Conservation (phyloP, 768 basidiomycete species). For the Postia placenta region DNA sequence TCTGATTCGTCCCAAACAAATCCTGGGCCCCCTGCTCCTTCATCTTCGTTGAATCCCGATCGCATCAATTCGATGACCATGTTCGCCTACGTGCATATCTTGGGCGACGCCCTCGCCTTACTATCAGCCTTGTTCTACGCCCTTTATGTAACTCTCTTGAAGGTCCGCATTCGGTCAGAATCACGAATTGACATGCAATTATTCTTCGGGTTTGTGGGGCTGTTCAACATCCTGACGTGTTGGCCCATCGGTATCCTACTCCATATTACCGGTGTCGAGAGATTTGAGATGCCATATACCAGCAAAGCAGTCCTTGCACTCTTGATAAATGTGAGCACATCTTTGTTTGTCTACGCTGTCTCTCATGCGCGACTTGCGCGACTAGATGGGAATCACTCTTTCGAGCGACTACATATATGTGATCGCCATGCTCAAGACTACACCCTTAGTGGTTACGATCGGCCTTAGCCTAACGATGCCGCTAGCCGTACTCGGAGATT, state of each 20-base stretch:
- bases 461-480: conserved; percentile 94
- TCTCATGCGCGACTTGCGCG: background rate
- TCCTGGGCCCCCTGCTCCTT: conserved; percentile 8
- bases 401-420: conserved; percentile 85
- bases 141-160: conserved; percentile 82
- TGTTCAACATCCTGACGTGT: conserved; percentile 71
- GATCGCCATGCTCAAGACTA: conserved; percentile 93
- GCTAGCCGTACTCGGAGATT: conserved; percentile 80
- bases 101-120: conserved; percentile 82
- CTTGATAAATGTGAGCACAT: conserved; percentile 45
- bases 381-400: conserved; percentile 76
- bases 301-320: conserved; percentile 42
- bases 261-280: conserved; percentile 65
- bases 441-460: conserved; percentile 87
- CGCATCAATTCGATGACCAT: conserved; percentile 7
- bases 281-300: conserved; percentile 63
- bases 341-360: background rate
- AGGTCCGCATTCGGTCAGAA: conserved; percentile 77
- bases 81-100: conserved; percentile 33
- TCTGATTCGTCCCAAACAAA: conserved; percentile 56
- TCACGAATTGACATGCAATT: conserved; percentile 88
- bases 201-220: conserved; percentile 91
- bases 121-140: conserved; percentile 88
- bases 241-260: conserved; percentile 79
- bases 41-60: conserved; percentile 9